phyloP scores from a whole-genome alignment of 352 stramenopile species.

The Phytophthora uliginosa region DNA sequence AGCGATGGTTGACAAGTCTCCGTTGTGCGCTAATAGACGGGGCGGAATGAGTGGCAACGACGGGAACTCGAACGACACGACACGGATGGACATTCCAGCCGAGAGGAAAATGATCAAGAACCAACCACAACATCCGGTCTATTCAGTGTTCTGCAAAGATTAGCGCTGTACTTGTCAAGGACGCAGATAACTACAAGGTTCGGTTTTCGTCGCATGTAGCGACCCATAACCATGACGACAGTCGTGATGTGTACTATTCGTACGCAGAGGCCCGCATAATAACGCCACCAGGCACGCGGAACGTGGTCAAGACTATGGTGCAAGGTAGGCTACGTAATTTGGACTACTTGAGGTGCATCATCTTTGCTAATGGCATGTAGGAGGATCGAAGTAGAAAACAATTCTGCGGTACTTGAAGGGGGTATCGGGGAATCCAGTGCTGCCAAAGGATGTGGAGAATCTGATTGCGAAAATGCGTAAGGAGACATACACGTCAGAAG shows the following conservation, averaged over 20 bases:
- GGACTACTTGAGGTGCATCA: no score
- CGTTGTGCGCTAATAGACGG: slow-evolving; percentile 16
- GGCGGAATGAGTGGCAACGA: slow-evolving; percentile 18
- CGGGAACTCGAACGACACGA: slow-evolving; percentile 15
- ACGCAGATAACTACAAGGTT: neutral
- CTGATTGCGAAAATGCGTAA: slow-evolving; percentile 17
- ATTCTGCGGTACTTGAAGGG: slow-evolving; percentile 16
- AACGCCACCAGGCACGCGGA: neutral
- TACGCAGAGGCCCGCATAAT: slow-evolving; percentile 5
- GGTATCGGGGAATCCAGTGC: slow-evolving; percentile 13
- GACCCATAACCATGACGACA: neutral
- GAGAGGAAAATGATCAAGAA: slow-evolving; percentile 3
- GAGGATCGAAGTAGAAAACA: slow-evolving; percentile 9
- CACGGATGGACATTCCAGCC: slow-evolving; percentile 10
- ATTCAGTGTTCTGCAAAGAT: slow-evolving; percentile 4
- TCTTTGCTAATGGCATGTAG: neutral
- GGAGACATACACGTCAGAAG: slow-evolving; percentile 1
- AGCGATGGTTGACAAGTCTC: slow-evolving; percentile 19
- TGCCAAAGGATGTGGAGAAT: slow-evolving; percentile 22
- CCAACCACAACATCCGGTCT: slow-evolving; percentile 9
- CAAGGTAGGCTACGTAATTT: neutral
- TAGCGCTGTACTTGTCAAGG: neutral
- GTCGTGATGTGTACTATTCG: slow-evolving; percentile 1
- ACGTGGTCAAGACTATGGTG: slow-evolving; percentile 4
- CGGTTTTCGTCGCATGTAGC: neutral